These are phyloP conservation scores for Parachaetomium inaequale DNA, from an alignment of 495 filamentous ascomycete species.

Conservation along the genomic window DNA sequence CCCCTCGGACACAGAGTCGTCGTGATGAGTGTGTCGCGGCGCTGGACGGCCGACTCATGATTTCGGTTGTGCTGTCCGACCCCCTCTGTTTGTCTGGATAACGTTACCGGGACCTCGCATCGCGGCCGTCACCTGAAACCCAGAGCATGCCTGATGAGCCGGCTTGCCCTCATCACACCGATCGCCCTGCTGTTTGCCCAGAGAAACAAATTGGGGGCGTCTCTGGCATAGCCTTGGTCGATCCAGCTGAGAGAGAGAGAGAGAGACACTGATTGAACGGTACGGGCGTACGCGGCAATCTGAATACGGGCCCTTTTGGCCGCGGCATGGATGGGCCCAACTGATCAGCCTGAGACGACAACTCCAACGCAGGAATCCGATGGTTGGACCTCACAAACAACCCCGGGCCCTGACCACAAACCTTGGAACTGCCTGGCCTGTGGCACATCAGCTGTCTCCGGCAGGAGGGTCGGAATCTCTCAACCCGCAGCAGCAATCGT, in stretches of 20 bases:
- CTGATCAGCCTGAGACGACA: not conserved
- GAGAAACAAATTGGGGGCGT: not conserved
- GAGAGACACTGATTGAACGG: not conserved
- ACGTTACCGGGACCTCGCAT: not conserved
- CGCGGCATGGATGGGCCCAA: not conserved
- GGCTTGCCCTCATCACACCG: not conserved
- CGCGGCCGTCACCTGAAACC: slow-evolving; percentile 2
- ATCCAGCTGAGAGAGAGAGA: not conserved
- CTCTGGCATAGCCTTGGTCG: not conserved
- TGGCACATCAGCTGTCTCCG: slow-evolving; percentile 2
- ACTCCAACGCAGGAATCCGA: not conserved
- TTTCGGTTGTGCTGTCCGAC: not conserved
- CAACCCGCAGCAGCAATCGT: not conserved
- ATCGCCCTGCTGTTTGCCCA: not conserved
- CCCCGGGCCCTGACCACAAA: not conserved
- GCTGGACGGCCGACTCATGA: not conserved
- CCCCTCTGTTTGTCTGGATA: not conserved
- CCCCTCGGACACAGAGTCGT: not conserved
- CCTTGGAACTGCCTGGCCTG: not conserved
- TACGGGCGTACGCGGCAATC: not conserved
- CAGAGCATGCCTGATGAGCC: not conserved
- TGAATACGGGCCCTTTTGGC: too few relatives aligned
- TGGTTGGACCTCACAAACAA: not conserved
- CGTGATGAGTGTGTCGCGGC: not conserved
- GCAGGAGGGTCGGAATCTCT: not conserved